phyloP scores from a whole-genome alignment of 768 basidiomycete genomes.

The Collybiopsis confluens region DNA sequence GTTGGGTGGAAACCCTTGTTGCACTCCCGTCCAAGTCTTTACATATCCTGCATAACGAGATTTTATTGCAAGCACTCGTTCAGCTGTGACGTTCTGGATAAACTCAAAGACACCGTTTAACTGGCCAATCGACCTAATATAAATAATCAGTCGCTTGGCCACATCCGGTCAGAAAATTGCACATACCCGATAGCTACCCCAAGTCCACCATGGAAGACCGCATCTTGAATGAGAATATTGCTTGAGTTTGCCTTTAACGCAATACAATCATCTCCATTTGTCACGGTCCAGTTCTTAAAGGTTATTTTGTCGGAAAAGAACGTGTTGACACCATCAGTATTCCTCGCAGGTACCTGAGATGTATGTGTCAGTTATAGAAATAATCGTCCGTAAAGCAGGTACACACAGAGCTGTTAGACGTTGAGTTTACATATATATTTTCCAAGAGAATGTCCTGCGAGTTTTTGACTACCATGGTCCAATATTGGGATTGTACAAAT shows the following conservation, averaged over 20 bases:
- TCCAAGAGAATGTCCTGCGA: slow-evolving; percentile 32
- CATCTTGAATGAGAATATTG: slow-evolving; percentile 35
- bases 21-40: slow-evolving; percentile 29
- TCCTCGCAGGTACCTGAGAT: slow-evolving; percentile 23
- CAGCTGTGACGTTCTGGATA: slow-evolving; percentile 29
- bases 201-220: slow-evolving; percentile 29
- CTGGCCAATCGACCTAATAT: slow-evolving; percentile 18
- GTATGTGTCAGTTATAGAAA: slow-evolving; percentile 1
- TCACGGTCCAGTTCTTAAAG: slow-evolving; percentile 32
- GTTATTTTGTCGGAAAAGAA: slow-evolving; percentile 34
- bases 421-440: slow-evolving; percentile 36
- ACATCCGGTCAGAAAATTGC: neutral
- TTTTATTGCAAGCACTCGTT: slow-evolving; percentile 19
- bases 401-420: slow-evolving; percentile 26
- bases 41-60: slow-evolving; percentile 26
- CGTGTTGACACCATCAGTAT: slow-evolving; percentile 35
- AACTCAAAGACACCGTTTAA: slow-evolving; percentile 30
- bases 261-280: slow-evolving; percentile 35
- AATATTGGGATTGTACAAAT: slow-evolving; percentile 38
- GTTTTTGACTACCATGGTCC: slow-evolving; percentile 33
- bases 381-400: no score
- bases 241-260: slow-evolving; percentile 37
- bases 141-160: neutral
- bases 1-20: slow-evolving; percentile 25
- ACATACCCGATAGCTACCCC: slow-evolving; percentile 34